Base-by-base conservation (phyloP, 768 basidiomycete species). In the Daedaleopsis nitida region DNA sequence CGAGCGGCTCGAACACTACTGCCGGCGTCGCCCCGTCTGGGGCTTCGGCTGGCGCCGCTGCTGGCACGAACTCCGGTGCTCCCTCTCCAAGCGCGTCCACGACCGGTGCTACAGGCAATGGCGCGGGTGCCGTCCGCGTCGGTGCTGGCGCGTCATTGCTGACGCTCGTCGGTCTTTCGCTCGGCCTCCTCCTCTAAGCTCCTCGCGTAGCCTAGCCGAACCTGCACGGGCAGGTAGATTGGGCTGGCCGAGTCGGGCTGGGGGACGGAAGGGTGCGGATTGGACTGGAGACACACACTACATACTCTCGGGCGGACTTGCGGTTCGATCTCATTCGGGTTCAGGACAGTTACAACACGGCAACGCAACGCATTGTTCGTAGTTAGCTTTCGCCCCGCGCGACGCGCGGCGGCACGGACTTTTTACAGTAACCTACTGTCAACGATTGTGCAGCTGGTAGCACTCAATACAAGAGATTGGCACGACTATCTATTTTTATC, bases 101-200 rank as follows among this genome's bases (percentile, higher is more conserved):
- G 9, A 45, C 52, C 17, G 34, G 32, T 35, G 35, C 16, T 34
- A 43, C 55, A 11, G n/a, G 19, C 48, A 59, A 59, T 53, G 53
- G 53, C 47, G 59, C 58, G 17, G 64, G 56, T 44, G 37, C 54
- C 8, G 50, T 75, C 19, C 69, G 66, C 42, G 58, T 75, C 39
- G 70, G 75, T 44, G 68, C 73, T 54, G 72, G 73, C 55, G 78
- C 75, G 42, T 70, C 73, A 23, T n/a, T 59, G 58, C 32, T 64
- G 42, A 45, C 62, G 50, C 54, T 64, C 44, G 57, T 43, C 27
- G 58, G 58, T 23, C 62, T 64, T 49, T 50, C 62, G 19, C 37
- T 59, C 57, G 62, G 62, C 38, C 55, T 59, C 50, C 51, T 64
- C n/a, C 62, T 64, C 58, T 64, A 32, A 64, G 55, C 43, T 37